A percentile compares a stretch with the other conserved stretches of the same genome.
These are phyloP conservation scores for Termitomyces sp. DNA, from an alignment of 768 basidiomycete species.

Conservation along the genomic window DNA sequence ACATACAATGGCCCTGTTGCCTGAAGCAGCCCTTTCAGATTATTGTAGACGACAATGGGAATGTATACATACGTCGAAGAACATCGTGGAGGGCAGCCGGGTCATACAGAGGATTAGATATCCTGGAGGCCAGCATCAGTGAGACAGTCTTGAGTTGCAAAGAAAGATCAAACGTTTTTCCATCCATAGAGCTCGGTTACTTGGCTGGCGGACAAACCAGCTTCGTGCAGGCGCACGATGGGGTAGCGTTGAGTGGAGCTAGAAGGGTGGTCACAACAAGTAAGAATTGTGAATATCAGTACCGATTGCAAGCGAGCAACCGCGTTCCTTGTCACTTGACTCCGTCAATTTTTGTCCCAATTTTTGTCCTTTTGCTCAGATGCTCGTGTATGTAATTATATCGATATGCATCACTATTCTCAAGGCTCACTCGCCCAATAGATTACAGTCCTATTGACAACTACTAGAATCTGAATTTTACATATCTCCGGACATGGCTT, in stretches of 20 bases:
- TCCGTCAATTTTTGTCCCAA: background rate
- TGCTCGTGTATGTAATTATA: background rate
- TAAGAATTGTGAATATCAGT: slow-evolving; percentile 1
- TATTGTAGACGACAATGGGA: slow-evolving; percentile 4
- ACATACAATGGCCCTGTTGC: slow-evolving; percentile 83
- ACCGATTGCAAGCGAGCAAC: slow-evolving; percentile 10
- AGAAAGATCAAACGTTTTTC: slow-evolving; percentile 44
- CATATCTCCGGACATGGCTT: background rate
- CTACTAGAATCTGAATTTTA: background rate
- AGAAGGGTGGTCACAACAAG: slow-evolving; percentile 11
- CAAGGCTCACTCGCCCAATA: too few species aligned
- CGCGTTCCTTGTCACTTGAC: slow-evolving; percentile 29
- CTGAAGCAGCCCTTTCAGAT: slow-evolving; percentile 32
- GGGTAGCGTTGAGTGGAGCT: slow-evolving; percentile 13
- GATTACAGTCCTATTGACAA: background rate
- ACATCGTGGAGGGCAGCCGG: slow-evolving; percentile 55
- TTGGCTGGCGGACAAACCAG: slow-evolving; percentile 66
- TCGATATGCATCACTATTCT: background rate
- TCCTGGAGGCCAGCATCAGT: slow-evolving; percentile 33
- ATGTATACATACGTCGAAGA: slow-evolving; percentile 51
- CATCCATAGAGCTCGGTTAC: slow-evolving; percentile 73
- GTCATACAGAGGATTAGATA: slow-evolving; percentile 60
- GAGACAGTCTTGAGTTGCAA: slow-evolving; percentile 4
- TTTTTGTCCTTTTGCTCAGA: background rate
- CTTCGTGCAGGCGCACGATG: slow-evolving; percentile 66